These are phyloP conservation scores for Neocallimastix lanati DNA, from an alignment of 192 early-diverging fungal genomes.

Conservation along the genomic window DNA sequence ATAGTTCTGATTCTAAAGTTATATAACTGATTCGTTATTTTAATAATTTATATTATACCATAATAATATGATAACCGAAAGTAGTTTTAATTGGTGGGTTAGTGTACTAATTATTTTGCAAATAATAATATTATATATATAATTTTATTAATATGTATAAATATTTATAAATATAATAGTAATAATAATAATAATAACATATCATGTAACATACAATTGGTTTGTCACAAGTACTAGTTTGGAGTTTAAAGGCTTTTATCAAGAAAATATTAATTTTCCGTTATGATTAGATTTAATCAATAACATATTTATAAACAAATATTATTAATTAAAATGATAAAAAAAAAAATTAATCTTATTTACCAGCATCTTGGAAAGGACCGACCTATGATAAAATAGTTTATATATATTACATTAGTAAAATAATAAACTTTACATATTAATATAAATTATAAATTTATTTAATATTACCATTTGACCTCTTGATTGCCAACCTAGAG, in stretches of 20 bases:
- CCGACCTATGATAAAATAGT: background rate
- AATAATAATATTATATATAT: too few relatives aligned
- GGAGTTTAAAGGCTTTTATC: background rate
- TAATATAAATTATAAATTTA: background rate
- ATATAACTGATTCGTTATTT: too few relatives aligned
- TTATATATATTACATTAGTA: background rate
- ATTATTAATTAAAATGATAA: too few relatives aligned
- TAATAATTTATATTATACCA: too few relatives aligned
- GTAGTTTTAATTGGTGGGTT: background rate
- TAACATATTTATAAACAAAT: too few relatives aligned
- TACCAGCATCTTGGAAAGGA: background rate
- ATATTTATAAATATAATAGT: too few relatives aligned
- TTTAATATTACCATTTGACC: constrained; percentile 35
- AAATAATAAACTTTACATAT: too few relatives aligned
- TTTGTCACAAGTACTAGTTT: background rate
- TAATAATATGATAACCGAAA: background rate
- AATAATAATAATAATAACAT: too few relatives aligned
- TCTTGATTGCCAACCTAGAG: constrained; percentile 57
- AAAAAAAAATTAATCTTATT: background rate
- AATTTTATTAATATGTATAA: too few relatives aligned
- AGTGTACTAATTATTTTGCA: background rate
- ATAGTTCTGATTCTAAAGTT: too few relatives aligned
- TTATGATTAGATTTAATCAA: too few relatives aligned
- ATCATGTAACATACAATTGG: background rate
- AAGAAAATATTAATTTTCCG: too few relatives aligned